Conservation (phyloP, 208 protist genomes). For the Trypanosoma scelopori region DNA sequence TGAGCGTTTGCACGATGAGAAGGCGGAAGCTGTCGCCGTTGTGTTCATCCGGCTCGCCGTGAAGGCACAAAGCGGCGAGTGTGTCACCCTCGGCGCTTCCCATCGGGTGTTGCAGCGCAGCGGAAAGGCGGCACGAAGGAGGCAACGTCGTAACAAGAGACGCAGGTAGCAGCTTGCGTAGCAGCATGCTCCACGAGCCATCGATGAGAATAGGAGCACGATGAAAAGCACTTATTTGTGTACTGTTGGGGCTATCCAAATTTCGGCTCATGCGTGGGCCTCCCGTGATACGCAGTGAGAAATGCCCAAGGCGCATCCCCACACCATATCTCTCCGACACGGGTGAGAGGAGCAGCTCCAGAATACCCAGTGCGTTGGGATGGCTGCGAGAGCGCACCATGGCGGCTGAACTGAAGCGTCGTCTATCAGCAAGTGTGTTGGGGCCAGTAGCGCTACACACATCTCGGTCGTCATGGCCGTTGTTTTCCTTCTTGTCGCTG, state of each 20-base stretch:
- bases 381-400: constrained; percentile 2
- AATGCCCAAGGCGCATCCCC: constrained; percentile 15
- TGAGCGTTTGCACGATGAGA: constrained; percentile 25
- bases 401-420: constrained; percentile 6
- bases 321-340: constrained; percentile 3
- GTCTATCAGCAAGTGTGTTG: not conserved
- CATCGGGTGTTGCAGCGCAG: constrained; percentile 20
- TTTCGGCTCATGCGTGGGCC: not conserved
- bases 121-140: constrained; percentile 1
- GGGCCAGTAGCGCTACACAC: not conserved
- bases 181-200: constrained; percentile 1
- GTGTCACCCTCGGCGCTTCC: constrained; percentile 20
- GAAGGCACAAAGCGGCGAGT: constrained; percentile 11
- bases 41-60: not conserved
- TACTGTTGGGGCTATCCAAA: not conserved
- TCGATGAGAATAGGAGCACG: constrained; percentile 13
- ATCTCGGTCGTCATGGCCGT: not conserved
- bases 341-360: constrained; percentile 22
- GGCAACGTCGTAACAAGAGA: not conserved
- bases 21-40: constrained; percentile 5
- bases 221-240: not conserved
- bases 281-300: constrained; percentile 18
- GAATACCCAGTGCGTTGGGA: constrained; percentile 8
- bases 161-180: not conserved
- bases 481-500: constrained; percentile 1